Base-by-base conservation (phyloP, 345 rosid species). In the Eucalyptus viminalis region DNA sequence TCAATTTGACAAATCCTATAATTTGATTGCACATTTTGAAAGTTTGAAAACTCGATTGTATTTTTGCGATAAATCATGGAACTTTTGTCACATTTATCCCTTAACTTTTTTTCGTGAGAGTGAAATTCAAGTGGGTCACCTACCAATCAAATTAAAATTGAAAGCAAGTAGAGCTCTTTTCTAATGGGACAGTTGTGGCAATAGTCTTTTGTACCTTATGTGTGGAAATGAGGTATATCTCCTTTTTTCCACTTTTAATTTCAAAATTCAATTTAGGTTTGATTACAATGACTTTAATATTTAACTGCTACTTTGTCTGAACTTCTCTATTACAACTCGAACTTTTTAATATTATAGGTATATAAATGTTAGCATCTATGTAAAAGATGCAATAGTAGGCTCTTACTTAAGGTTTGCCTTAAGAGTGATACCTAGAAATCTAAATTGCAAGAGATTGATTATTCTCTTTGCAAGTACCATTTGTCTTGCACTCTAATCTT, bases 221-320 rank as follows among this genome's bases (percentile, higher is more conserved):
- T n/a, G 72, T 29, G 72, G 72, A 65, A 65, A 65, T n/a, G 10
- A n/a, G 34, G 19, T n/a, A 65, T 65, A 7, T 65, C 72, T 65
- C 37, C 72, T 65, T 14, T 65, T 27, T 65, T n/a, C 0, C 37
- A 0, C 0, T 65, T 65, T 65, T 29, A n/a, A 65, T 62, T 62
- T 62, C 72, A 62, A 62, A 14, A 62, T 65, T 65, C 72, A 65
- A 65, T 15, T 14, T 6, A 65, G 19, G 21, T 65, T 7, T 14
- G 72, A 15, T 65, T 65, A 7, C 1, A 8, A 10, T 6, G 34
- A 14, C 34, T n/a, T 4, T n/a, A 29, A 58, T 60, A 25, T 11
- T 5, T 25, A 11, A 60, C 67, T 58, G 0, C n/a, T 58, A 0
- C 34, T 6, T 29, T 62, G 0, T 29, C 72, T n/a, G 8, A 14